Evolutionary conservation across 1,284 basidiomycete species (phyloP).

Genomic region (Cronartium quercuum): DNA sequence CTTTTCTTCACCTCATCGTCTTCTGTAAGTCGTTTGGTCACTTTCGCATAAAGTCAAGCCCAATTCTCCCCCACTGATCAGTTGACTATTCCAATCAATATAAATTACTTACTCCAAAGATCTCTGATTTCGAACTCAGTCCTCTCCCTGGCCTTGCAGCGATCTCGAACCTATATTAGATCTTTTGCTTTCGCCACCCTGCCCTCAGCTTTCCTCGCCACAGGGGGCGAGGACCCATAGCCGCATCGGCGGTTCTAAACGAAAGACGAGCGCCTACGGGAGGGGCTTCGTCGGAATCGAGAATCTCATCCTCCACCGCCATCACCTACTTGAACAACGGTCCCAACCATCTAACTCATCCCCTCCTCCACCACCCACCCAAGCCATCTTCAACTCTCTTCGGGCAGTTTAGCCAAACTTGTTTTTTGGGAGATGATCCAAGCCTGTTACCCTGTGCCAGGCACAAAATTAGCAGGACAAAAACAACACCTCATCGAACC

Average conservation of each 20-base stretch:
- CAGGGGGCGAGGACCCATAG: conserved; percentile 38
- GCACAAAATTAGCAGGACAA: too few species aligned
- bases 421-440: not conserved
- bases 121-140: too few species aligned
- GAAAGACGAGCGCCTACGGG: conserved; percentile 36
- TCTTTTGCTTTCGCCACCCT: not conserved
- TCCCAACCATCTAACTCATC: not conserved
- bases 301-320: conserved; percentile 13
- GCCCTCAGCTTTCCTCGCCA: conserved; percentile 39
- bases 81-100: not conserved
- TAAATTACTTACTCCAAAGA: not conserved
- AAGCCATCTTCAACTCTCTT: not conserved
- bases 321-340: not conserved
- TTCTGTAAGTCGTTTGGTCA: not conserved
- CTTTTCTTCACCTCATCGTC: too few species aligned
- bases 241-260: conserved; percentile 24
- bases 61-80: not conserved
- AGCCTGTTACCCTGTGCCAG: not conserved
- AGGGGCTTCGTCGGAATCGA: conserved; percentile 35
- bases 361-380: not conserved
- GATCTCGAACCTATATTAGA: too few species aligned
- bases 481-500: too few species aligned
- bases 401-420: not conserved
- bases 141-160: too few species aligned
- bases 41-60: not conserved